Evolutionary conservation across 2,329 filamentous ascomycete species (phyloP), one percentile per base, ranked within the genome.

Genomic region (Fulvia fulva): DNA sequence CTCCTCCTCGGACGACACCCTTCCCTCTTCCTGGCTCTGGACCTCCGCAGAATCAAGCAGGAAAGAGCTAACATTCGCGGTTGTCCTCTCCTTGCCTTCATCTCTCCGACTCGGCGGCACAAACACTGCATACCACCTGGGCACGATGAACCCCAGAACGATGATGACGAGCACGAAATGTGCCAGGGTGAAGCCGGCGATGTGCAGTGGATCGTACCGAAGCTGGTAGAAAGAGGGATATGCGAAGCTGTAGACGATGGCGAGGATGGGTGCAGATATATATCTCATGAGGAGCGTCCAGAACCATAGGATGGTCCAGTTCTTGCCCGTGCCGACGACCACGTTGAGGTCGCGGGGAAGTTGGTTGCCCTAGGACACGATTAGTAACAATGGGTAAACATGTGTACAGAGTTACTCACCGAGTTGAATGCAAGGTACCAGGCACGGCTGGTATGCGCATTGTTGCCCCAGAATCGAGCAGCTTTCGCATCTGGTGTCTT

Each of bases 401-500:
- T n/a, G n/a, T n/a, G n/a, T n/a, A n/a, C n/a, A n/a, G n/a, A n/a
- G n/a, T n/a, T 11, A 34, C n/a, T 5, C n/a, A 83, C 81, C 5
- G 81, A 84, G 70, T 84, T 85, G 60, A 83, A 81, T 0, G 75
- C 76, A 21, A 84, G 63, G 58, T 78, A 85, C 80, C 81, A 85
- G 50, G 83, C 76, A 0, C 75, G 75, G 5, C 43, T 34, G 12
- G 60, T n/a, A 5, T 54, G 25, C 14, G 21, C 25, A 28, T 19
- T 58, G n/a, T 34, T 45, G 12, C 44, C 22, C 43, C 53, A 54
- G 54, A 57, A 51, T 5, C 49, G 12, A 11, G 58, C 50, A 14
- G 52, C 50, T 25, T 41, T 25, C 11, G 56, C 55, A 22, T 60
- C 60, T 12, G 59, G 57, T 5, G 53, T 49, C 16, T 53, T 62